Base-by-base conservation (phyloP, 2,329 filamentous ascomycete species). In the Onygenales sp. region DNA sequence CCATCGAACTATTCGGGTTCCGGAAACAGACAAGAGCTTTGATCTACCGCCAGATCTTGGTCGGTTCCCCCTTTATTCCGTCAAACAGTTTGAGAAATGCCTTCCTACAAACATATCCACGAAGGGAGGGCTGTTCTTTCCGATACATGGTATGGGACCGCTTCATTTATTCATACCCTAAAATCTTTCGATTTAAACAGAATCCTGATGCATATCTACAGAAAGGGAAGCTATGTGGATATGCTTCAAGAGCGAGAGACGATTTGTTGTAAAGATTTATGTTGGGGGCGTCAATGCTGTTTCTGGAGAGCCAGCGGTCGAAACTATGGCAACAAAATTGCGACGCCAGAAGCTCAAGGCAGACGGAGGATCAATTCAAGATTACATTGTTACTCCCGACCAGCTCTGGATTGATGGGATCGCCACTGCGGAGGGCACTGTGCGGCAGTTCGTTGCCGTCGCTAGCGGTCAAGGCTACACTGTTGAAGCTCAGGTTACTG, bases 401-500 rank as follows among this genome's bases (percentile, higher is more conserved):
- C 74, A 76, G 54, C 50, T 53, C 2, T 74, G 69, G 72, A 61
- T 78, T 0, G 72, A 77, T 59, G 74, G 73, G 1, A 68, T 75
- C 35, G 66, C 67, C 1, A 60, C 55, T 1, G 48, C 45, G 0
- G 56, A 68, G 32, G 68, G 68, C 1, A 60, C 61, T 1, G 71
- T 78, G 4, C 66, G 71, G 8, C 76, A 79, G 55, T 78, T 79
- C 54, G 72, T 78, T 2, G 74, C 75, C 1, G 74, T 75, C 68
- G 70, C 73, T 0, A 57, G 70, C 31, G 70, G 69, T 1, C 63
- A 61, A 11, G 72, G 73, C 1, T 74, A 75, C 51, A 69, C 70
- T 0, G 66, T 78, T 7, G 75, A 78, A 58, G 65, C 66, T 2
- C 75, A 78, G 57, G 57, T 76, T 5, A 76, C 71, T 0, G 72